phyloP scores from a whole-genome alignment of 2,329 filamentous ascomycete species.

The Zasmidium citrigriseum region DNA sequence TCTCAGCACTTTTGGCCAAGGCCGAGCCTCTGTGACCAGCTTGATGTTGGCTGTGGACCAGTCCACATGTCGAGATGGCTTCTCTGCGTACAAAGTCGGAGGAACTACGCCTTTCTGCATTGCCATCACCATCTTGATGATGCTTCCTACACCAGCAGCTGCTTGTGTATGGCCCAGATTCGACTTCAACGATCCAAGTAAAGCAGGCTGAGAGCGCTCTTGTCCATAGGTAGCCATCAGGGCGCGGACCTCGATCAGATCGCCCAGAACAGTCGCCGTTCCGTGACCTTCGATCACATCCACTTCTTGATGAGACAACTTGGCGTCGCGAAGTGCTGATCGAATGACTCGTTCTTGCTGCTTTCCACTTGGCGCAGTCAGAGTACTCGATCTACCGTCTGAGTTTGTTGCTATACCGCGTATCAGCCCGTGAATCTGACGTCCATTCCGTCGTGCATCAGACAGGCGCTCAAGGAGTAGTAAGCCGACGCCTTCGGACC shows the following conservation, averaged over 20 bases:
- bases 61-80: slow-evolving; percentile 31
- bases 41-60: slow-evolving; percentile 18
- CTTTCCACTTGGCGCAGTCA: slow-evolving; percentile 15
- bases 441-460: slow-evolving; percentile 14
- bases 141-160: slow-evolving; percentile 8
- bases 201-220: not conserved
- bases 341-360: slow-evolving; percentile 20
- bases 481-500: slow-evolving; percentile 55
- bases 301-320: slow-evolving; percentile 10
- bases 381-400: slow-evolving; percentile 18
- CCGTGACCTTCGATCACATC: slow-evolving; percentile 19
- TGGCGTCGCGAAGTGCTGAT: slow-evolving; percentile 12
- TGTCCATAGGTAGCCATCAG: not conserved
- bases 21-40: slow-evolving; percentile 21
- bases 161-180: slow-evolving; percentile 17
- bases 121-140: slow-evolving; percentile 22
- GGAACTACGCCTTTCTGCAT: slow-evolving; percentile 29
- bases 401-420: slow-evolving; percentile 33
- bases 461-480: slow-evolving; percentile 15
- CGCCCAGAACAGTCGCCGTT: slow-evolving; percentile 5
- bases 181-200: slow-evolving; percentile 12
- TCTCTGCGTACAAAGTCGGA: slow-evolving; percentile 22
- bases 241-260: slow-evolving; percentile 3
- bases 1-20: slow-evolving; percentile 30
- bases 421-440: slow-evolving; percentile 36